Evolutionary conservation across 257 asterid species (phyloP).

Genomic region (Eucommia ulmoides): DNA sequence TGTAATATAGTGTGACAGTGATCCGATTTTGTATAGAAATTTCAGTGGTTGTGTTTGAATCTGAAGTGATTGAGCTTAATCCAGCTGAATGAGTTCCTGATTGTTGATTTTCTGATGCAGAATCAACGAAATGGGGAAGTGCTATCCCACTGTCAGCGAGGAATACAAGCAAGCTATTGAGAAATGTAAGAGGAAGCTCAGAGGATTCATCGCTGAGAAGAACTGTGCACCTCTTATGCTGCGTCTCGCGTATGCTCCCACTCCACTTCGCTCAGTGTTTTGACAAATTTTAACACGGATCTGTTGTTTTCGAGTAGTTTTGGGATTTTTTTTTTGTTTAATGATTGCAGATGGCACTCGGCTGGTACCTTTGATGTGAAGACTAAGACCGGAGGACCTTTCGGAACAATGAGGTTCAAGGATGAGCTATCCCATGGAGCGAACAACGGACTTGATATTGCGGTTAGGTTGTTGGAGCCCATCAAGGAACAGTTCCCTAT

Average conservation of each 20-base stretch:
- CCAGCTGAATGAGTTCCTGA: no score
- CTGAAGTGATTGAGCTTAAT: background rate
- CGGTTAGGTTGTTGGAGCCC: slow-evolving; percentile 59
- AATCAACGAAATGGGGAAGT: slow-evolving; percentile 50
- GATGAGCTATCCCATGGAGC: slow-evolving; percentile 61
- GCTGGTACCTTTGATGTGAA: slow-evolving; percentile 44
- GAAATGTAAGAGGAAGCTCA: slow-evolving; percentile 68
- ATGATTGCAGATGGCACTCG: slow-evolving; percentile 38
- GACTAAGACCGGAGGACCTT: slow-evolving; percentile 74
- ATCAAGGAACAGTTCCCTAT: slow-evolving; percentile 57
- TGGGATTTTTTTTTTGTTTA: no score
- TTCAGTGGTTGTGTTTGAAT: no score
- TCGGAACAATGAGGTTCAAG: slow-evolving; percentile 53
- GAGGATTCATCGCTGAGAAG: slow-evolving; percentile 84
- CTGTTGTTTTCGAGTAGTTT: no score
- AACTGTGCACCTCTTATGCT: slow-evolving; percentile 84
- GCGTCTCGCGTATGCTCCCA: slow-evolving; percentile 55
- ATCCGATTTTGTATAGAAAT: no score
- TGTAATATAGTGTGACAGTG: no score
- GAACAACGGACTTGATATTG: slow-evolving; percentile 72
- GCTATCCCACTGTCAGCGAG: slow-evolving; percentile 63
- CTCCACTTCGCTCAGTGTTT: no score
- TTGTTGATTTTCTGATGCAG: no score
- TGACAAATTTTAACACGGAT: no score
- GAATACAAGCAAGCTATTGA: slow-evolving; percentile 71